These are phyloP conservation scores for Talaromyces marneffei DNA, from an alignment of 2,329 filamentous ascomycete species.

Conservation along the genomic window DNA sequence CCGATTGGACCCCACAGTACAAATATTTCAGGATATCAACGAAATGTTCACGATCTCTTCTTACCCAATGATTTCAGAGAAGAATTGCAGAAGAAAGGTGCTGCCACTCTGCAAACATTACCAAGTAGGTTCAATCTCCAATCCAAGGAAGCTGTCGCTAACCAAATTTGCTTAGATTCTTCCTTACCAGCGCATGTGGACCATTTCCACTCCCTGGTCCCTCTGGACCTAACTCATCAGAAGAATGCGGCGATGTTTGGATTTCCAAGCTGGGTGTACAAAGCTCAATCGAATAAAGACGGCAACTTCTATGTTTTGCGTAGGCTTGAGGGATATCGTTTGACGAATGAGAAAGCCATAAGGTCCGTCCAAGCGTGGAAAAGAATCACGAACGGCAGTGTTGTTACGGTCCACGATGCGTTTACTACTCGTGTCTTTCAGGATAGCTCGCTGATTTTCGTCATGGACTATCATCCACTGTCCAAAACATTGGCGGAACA, in stretches of 20 bases:
- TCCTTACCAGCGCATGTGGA: constrained; percentile 71
- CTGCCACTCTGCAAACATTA: constrained; percentile 77
- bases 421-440: constrained; percentile 92
- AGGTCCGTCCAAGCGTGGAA: constrained; percentile 85
- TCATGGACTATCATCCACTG: constrained; percentile 86
- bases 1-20: constrained; percentile 77
- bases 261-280: constrained; percentile 91
- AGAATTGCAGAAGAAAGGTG: constrained; percentile 81
- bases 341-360: constrained; percentile 86
- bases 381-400: constrained; percentile 69
- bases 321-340: constrained; percentile 78
- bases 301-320: constrained; percentile 83
- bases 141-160: neutral
- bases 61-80: constrained; percentile 79
- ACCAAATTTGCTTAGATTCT: constrained; percentile 44
- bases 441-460: constrained; percentile 89
- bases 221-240: constrained; percentile 73
- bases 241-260: constrained; percentile 76
- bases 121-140: constrained; percentile 54
- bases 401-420: constrained; percentile 82
- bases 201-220: constrained; percentile 86
- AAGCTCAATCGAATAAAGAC: constrained; percentile 82
- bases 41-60: constrained; percentile 85
- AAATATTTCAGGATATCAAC: constrained; percentile 77
- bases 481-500: constrained; percentile 84